Base-by-base conservation (phyloP, 345 rosid species). In the Citrus unshiu region DNA sequence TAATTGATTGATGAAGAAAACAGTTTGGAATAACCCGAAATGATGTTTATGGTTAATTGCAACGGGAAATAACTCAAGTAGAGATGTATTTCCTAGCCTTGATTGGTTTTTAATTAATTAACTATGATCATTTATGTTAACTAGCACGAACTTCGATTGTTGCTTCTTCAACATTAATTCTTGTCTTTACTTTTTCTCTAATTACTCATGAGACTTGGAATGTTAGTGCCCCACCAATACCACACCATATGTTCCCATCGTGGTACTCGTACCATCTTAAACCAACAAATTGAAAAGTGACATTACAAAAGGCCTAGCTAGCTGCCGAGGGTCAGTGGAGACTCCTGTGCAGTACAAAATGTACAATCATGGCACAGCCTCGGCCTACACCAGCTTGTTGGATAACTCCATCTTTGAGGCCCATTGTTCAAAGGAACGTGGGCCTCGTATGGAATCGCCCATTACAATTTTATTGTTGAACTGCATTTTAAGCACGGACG, bases 21-120 rank as follows among this genome's bases (percentile, higher is more conserved):
- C 73, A 73, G 79, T 64, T 83, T 70, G 86, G 80, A 77, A 24
- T 77, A 29, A 80, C 82, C 77, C 77, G 32, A 75, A 81, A 79
- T 59, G 57, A 77, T 81, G 81, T 84, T 81, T 66, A 57, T 71
- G 46, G 54, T 49, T 80, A 21, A 9, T 69, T 32, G 18, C 70
- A 67, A 70, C 74, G 84, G 77, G 57, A 40, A 71, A 83, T 77
- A 80, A 82, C 86, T 58, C 63, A 62, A 22, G 34, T 3, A 32
- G 34, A 32, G 34, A 14, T 86, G 82, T 80, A 78, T 73, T 79
- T 73, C 77, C 81, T 39, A 35, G 61, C 83, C 54, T 19, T 14
- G 57, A 83, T 85, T 80, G 24, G 29, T 79, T 74, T 68, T 79
- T 70, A 65, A 60, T 73, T 78, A 54, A 19, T 54, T 54, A 54